Evolutionary conservation across 768 basidiomycete species (phyloP), one percentile per base, ranked within the genome.

Genomic region (Daedaleopsis nitida): DNA sequence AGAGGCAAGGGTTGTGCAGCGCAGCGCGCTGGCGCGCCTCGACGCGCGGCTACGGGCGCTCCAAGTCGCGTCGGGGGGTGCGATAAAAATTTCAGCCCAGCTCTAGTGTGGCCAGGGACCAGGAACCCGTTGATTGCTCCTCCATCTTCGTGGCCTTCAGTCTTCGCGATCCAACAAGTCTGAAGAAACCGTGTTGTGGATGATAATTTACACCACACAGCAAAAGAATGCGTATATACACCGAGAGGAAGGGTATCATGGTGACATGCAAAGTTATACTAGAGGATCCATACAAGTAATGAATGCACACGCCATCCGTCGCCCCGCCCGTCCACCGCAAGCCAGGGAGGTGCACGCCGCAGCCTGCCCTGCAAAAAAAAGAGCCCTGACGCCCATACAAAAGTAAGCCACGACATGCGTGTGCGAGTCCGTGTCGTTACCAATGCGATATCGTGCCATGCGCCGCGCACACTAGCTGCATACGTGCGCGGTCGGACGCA

Each of bases 241-340:
- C 48, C 57, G 62, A 57, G 52, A 27, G 27, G 47, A 49, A 27
- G 62, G 62, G 62, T 63, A 63, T 63, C 57, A 55, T 58, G 51
- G 60, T 38, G 57, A 58, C 61, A 58, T 57, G 61, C 62, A 55
- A 53, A 52, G 58, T 55, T 57, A 52, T 64, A 60, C 63, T 60
- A 64, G 55, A 63, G 51, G 16, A 45, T 62, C 61, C 61, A 50
- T 63, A 63, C 39, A 17, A 42, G 11, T 42, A 12, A 42, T 43
- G 52, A 38, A 53, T 59, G 39, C 39, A 39, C 32, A 49, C 21
- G 16, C 19, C 19, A 9, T 23, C 17, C 52, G 34, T n/a, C 32
- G 49, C 21, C 8, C 19, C 19, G 19, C 11, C 17, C 27, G 27
- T 32, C 27, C 27, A 32, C 27, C 27, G 27, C 27, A 32, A 3